These are phyloP conservation scores for Anthoceros angustus DNA, from an alignment of 225 moss, liverwort and hornwort species.

Conservation along the genomic window DNA sequence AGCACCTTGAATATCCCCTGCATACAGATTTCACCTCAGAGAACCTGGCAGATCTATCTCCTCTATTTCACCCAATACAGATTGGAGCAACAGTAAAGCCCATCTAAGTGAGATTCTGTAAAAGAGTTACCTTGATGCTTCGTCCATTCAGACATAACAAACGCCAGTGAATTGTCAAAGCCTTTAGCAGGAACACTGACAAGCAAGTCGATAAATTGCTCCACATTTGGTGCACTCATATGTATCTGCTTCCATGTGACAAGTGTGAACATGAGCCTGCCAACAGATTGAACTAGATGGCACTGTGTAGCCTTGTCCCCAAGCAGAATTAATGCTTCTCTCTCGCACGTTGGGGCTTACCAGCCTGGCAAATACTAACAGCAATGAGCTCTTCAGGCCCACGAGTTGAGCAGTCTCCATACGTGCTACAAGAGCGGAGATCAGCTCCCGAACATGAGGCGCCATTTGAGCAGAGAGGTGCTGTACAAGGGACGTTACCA, in stretches of 20 bases:
- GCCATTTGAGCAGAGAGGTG: constrained; percentile 60
- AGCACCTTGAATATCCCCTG: constrained; percentile 74
- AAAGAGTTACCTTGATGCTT: constrained; percentile 50
- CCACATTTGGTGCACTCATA: constrained; percentile 68
- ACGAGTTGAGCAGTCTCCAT: constrained; percentile 48
- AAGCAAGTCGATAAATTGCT: constrained; percentile 58
- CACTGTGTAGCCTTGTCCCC: neutral
- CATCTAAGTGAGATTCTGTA: too few species aligned
- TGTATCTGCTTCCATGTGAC: constrained; percentile 37
- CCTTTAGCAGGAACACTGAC: constrained; percentile 41
- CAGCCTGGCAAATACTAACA: constrained; percentile 70
- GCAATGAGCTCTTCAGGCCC: constrained; percentile 49
- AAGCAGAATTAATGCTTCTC: neutral
- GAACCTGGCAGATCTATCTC: neutral
- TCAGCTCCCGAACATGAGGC: constrained; percentile 53
- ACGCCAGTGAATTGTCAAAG: constrained; percentile 53
- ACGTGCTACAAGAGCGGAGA: constrained; percentile 55
- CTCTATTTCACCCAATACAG: too few species aligned
- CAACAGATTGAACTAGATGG: neutral
- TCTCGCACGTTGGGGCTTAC: constrained; percentile 15
- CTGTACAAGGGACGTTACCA: constrained; percentile 54
- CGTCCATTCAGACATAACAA: constrained; percentile 71
- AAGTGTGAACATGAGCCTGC: neutral
- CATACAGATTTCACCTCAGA: neutral
- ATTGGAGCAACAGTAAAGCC: neutral